phyloP scores from a whole-genome alignment of 495 filamentous ascomycete genomes.

The Jackrogersella minutella region DNA sequence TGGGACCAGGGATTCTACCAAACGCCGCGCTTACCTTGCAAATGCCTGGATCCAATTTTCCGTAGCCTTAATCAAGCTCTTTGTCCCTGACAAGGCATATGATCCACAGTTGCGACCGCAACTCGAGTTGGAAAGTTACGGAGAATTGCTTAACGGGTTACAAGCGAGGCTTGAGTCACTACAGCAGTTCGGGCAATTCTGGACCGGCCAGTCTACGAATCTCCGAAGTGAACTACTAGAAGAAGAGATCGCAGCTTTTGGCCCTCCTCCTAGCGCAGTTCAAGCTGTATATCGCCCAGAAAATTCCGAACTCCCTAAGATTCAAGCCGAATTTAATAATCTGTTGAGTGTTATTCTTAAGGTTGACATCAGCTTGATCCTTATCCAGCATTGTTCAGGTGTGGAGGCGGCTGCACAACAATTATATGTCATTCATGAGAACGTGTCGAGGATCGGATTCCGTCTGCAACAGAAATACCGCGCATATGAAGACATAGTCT shows the following conservation, averaged over 20 bases:
- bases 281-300: constrained; percentile 72
- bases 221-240: constrained; percentile 67
- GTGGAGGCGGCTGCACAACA: constrained; percentile 51
- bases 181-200: constrained; percentile 67
- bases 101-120: constrained; percentile 85
- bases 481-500: constrained; percentile 83
- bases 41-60: constrained; percentile 73
- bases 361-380: constrained; percentile 57
- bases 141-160: constrained; percentile 62
- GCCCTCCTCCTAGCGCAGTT: constrained; percentile 62
- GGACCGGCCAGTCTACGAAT: constrained; percentile 72
- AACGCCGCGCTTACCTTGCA: constrained; percentile 47
- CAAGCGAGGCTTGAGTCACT: constrained; percentile 66
- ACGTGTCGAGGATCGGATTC: constrained; percentile 71
- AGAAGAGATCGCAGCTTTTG: constrained; percentile 66
- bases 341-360: constrained; percentile 71
- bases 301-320: constrained; percentile 67
- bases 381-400: constrained; percentile 37
- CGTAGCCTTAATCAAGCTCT: constrained; percentile 73
- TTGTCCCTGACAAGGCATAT: constrained; percentile 83
- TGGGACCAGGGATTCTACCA: constrained; percentile 38
- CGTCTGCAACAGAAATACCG: constrained; percentile 72
- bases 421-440: constrained; percentile 68
- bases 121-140: constrained; percentile 72
- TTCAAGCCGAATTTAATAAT: constrained; percentile 85